Base-by-base conservation (phyloP, 2,329 filamentous ascomycete species). In the Aureobasidium sp. region DNA sequence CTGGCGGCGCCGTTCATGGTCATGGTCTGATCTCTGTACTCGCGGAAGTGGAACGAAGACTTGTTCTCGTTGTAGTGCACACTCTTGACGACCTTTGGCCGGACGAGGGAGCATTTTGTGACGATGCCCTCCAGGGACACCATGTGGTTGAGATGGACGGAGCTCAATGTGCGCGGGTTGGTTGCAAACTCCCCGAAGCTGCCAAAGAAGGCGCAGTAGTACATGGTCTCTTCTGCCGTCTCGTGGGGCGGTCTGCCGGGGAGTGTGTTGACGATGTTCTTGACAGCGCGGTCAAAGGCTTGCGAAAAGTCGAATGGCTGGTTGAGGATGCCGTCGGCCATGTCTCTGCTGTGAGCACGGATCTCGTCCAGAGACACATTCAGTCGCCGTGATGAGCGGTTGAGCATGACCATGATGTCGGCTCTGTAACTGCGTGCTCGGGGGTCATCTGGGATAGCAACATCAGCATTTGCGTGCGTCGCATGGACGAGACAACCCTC, bases 1-100 rank as follows among this genome's bases (percentile, higher is more conserved):
- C 87, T 96, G 11, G 88, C 89, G 27, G 87, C 84, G 17, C 88
- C 90, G 65, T 86, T 93, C 50, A 79, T 79, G 24, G 88, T 91
- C 91, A 97, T 98, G 2, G 93, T 98, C 74, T 97, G 91, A 70
- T 98, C 93, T 61, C 85, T 81, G 69, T 98, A 98, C 67, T 93
- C 89, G 59, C 90, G 81, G 64, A 88, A 90, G 63, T 91, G 83
- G 61, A 97, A 98, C 35, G 85, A 86, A 59, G 88, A 80, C 68
- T 88, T 90, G 59, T 74, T 81, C 71, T 96, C 90, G 63, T 89
- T 95, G 72, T 90, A 97, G 69, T 98, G 93, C 50, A 98, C 90
- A 71, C 93, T 97, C 74, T 94, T 95, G 57, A 97, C 85, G n/a
- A 98, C 83, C 72, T 98, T 98, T 10, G 93, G 93, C 54, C 94